These are phyloP conservation scores for Cyberlindnera nakhonratchasimensis DNA, from an alignment of 805 yeast species.

Conservation along the genomic window DNA sequence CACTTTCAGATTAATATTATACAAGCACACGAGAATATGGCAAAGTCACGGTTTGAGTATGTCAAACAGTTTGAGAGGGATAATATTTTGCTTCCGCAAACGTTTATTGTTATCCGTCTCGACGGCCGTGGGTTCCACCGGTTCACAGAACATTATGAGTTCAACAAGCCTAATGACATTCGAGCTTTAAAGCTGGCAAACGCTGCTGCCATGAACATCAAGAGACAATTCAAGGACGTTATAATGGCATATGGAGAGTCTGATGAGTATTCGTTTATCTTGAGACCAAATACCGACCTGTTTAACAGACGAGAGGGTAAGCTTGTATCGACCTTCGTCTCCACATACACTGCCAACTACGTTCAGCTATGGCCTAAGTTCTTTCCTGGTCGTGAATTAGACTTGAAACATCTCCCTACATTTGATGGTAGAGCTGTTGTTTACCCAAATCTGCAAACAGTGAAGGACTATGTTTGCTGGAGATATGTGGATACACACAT, in stretches of 20 bases:
- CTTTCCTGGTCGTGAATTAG: slow-evolving; percentile 46
- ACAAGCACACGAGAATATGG: slow-evolving; percentile 44
- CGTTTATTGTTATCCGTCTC: slow-evolving; percentile 77
- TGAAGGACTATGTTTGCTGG: slow-evolving; percentile 89
- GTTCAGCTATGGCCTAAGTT: slow-evolving; percentile 59
- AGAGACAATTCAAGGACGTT: slow-evolving; percentile 66
- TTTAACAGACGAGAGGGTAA: slow-evolving; percentile 83
- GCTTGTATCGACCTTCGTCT: slow-evolving; percentile 75
- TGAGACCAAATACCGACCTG: slow-evolving; percentile 57
- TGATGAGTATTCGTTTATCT: slow-evolving; percentile 86
- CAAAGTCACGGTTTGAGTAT: slow-evolving; percentile 84
- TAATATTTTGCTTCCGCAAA: slow-evolving; percentile 67
- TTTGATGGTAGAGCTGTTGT: slow-evolving; percentile 90
- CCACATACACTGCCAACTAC: slow-evolving; percentile 77
- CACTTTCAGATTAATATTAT: too few species aligned
- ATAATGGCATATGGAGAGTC: slow-evolving; percentile 89
- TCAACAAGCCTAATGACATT: slow-evolving; percentile 83
- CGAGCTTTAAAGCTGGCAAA: slow-evolving; percentile 80
- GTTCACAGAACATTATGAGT: slow-evolving; percentile 68
- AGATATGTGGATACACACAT: slow-evolving; percentile 96
- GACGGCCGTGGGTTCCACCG: slow-evolving; percentile 95
- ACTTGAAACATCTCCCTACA: slow-evolving; percentile 61
- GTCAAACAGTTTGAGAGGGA: slow-evolving; percentile 80
- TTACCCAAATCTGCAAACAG: slow-evolving; percentile 60
- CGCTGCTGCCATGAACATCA: slow-evolving; percentile 64